Conservation (phyloP, 2,329 filamentous ascomycete genomes). For the Xylariaceae sp. region DNA sequence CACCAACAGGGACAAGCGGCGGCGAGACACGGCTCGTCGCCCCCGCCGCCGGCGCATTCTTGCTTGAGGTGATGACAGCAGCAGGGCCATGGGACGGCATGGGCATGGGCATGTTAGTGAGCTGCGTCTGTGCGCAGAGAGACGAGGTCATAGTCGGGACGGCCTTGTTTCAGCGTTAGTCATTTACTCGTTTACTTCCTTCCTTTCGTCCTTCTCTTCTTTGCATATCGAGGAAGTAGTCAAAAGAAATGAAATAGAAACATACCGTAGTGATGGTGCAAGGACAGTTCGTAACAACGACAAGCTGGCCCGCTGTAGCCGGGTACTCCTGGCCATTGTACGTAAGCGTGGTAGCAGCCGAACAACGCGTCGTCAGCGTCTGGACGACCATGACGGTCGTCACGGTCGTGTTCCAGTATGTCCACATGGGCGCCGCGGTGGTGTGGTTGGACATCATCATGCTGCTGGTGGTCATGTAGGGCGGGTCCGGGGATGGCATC, state of each 20-base stretch:
- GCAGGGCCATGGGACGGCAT: slow-evolving; percentile 7
- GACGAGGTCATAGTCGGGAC: slow-evolving; percentile 23
- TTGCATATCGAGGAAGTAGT: too few species aligned
- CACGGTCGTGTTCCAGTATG: slow-evolving; percentile 28
- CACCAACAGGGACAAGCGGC: slow-evolving; percentile 12
- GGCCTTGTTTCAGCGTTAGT: slow-evolving; percentile 10
- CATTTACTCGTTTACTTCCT: too few species aligned
- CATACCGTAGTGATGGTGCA: slow-evolving; percentile 39
- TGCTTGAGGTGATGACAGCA: background rate
- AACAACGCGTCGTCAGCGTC: slow-evolving; percentile 34
- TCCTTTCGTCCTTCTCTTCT: too few species aligned
- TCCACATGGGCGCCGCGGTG: slow-evolving; percentile 18
- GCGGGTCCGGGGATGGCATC: slow-evolving; percentile 2
- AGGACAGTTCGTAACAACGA: slow-evolving; percentile 52
- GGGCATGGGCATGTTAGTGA: slow-evolving; percentile 2
- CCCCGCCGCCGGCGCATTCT: background rate
- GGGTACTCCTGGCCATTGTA: slow-evolving; percentile 49
- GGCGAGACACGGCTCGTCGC: background rate
- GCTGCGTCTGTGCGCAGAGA: slow-evolving; percentile 14
- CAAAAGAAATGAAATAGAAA: background rate
- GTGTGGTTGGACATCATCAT: slow-evolving; percentile 3
- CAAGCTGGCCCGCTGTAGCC: slow-evolving; percentile 48
- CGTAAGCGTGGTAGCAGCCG: slow-evolving; percentile 46
- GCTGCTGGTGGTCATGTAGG: background rate
- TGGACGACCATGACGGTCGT: slow-evolving; percentile 26